phyloP scores from a whole-genome alignment of 306 rosid genomes.

The Dryas octopetala region DNA sequence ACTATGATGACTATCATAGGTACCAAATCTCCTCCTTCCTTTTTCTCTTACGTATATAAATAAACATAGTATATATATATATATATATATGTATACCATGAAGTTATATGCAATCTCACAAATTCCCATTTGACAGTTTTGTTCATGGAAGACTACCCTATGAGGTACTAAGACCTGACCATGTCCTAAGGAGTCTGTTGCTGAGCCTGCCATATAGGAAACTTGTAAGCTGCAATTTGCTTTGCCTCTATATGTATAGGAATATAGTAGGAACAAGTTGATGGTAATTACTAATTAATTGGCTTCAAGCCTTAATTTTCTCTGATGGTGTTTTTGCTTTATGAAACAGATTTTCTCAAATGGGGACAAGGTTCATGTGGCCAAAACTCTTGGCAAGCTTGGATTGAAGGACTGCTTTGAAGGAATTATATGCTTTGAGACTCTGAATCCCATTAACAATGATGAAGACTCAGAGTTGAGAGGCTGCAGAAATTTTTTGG shows the following conservation, averaged over 20 bases:
- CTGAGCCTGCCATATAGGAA: conserved; percentile 15
- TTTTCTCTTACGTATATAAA: not conserved
- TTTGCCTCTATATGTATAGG: too few species aligned
- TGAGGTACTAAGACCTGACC: conserved; percentile 14
- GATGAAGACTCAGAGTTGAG: not conserved
- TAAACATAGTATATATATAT: not conserved
- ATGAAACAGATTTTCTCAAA: conserved; percentile 19
- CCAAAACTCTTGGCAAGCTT: conserved; percentile 16
- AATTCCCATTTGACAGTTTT: conserved; percentile 3
- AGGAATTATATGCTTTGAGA: conserved; percentile 23
- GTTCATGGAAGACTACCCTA: conserved; percentile 29
- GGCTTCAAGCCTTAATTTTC: not conserved
- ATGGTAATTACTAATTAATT: not conserved
- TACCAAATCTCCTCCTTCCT: not conserved
- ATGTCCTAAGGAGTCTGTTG: conserved; percentile 8
- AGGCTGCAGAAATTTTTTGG: not conserved
- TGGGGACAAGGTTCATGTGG: conserved; percentile 12
- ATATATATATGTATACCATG: not conserved
- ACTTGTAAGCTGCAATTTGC: conserved; percentile 11
- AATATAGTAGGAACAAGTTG: too few species aligned
- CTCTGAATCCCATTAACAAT: conserved; percentile 4
- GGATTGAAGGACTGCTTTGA: conserved; percentile 23
- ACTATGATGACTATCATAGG: conserved; percentile 25
- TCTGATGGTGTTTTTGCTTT: not conserved
- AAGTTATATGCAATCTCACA: not conserved